A percentile compares a stretch with the other conserved stretches of the same genome.
Conservation (phyloP, 192 early-diverging fungal species). For the Glomus cerebriforme region DNA sequence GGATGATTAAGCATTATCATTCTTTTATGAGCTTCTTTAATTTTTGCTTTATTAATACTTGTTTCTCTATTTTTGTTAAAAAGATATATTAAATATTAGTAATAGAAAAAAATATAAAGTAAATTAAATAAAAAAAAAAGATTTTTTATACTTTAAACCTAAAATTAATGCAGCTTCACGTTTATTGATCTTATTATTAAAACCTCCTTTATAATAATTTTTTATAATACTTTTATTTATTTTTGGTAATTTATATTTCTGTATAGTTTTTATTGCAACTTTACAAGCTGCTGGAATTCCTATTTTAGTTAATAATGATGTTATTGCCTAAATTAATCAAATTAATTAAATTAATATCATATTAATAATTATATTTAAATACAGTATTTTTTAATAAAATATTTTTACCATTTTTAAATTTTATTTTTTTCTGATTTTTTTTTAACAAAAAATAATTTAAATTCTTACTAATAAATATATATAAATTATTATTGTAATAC, state of each 20-base stretch:
- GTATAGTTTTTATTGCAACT: slow-evolving; percentile 68
- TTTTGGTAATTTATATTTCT: slow-evolving; percentile 60
- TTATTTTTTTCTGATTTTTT: no score
- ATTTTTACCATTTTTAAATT: no score
- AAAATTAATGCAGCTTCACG: slow-evolving; percentile 90
- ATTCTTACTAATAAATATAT: no score
- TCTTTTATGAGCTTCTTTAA: slow-evolving; percentile 93
- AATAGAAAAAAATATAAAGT: neutral
- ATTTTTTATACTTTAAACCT: slow-evolving; percentile 54
- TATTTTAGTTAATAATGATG: slow-evolving; percentile 75
- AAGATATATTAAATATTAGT: no score
- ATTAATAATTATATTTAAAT: no score
- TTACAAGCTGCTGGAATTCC: slow-evolving; percentile 82
- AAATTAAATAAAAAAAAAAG: neutral
- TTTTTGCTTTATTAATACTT: slow-evolving; percentile 66
- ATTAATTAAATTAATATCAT: no score
- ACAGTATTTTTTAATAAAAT: no score
- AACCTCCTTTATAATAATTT: slow-evolving; percentile 79
- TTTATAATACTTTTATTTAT: slow-evolving; percentile 54
- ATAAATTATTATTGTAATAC: no score
- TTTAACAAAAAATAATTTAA: no score
- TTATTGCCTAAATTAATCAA: slow-evolving; percentile 47
- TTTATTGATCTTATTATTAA: slow-evolving; percentile 88
- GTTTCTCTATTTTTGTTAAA: slow-evolving; percentile 68
- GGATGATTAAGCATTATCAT: slow-evolving; percentile 99